A percentile compares a stretch with the other conserved stretches of the same genome.
phyloP scores from a whole-genome alignment of 2,329 filamentous ascomycete genomes.

The Diaporthe citriasiana region DNA sequence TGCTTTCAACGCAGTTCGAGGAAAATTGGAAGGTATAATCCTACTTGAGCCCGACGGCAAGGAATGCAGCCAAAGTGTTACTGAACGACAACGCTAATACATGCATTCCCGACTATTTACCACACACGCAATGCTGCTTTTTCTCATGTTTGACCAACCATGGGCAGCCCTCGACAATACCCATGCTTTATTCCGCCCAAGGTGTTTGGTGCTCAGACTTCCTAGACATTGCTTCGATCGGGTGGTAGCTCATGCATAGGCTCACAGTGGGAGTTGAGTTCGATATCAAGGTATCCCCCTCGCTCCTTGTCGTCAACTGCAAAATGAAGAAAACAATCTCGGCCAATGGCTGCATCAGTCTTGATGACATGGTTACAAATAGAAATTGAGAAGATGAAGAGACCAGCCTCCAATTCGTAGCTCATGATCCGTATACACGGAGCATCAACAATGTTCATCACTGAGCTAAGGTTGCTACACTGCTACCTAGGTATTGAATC shows the following conservation, averaged over 20 bases:
- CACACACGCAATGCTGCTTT: background rate
- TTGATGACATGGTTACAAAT: too few relatives aligned
- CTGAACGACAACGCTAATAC: background rate
- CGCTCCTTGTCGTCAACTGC: background rate
- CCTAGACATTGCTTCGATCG: background rate
- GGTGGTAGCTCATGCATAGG: background rate
- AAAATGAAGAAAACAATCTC: background rate
- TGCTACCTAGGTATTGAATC: too few relatives aligned
- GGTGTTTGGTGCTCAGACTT: background rate
- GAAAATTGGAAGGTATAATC: background rate
- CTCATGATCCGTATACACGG: too few relatives aligned
- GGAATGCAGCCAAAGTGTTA: background rate
- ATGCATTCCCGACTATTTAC: background rate
- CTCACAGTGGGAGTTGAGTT: background rate
- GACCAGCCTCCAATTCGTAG: too few relatives aligned
- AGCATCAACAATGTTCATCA: too few relatives aligned
- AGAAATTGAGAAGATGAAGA: too few relatives aligned
- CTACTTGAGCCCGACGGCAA: background rate
- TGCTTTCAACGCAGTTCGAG: background rate
- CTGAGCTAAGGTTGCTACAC: too few relatives aligned
- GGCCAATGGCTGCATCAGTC: too few relatives aligned
- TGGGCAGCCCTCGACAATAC: background rate
- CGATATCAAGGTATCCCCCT: too few relatives aligned
- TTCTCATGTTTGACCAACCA: background rate
- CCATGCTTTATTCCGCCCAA: background rate